Conservation (phyloP, 1,139 yeast genomes). For the Taphrina pruni region DNA sequence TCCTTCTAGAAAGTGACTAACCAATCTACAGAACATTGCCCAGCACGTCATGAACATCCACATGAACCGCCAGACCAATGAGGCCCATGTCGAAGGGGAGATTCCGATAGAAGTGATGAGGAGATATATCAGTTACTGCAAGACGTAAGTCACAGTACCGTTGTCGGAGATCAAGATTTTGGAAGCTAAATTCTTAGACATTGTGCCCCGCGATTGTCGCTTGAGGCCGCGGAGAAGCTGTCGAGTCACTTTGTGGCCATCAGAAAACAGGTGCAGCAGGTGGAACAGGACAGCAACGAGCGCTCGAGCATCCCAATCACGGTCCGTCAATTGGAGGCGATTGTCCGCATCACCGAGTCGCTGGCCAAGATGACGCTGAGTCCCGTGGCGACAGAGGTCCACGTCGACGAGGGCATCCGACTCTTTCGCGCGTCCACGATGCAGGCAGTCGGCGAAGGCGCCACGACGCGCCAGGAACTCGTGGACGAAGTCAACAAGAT, state of each 20-base stretch:
- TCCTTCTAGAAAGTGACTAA: background rate
- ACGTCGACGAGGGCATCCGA: slow-evolving; percentile 94
- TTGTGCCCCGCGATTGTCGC: slow-evolving; percentile 90
- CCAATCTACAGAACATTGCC: slow-evolving; percentile 71
- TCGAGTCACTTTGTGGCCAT: slow-evolving; percentile 95
- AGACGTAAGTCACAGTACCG: slow-evolving; percentile 52
- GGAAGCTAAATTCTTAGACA: slow-evolving; percentile 49
- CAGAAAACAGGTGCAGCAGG: slow-evolving; percentile 79
- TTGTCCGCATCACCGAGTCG: slow-evolving; percentile 92
- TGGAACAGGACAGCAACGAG: slow-evolving; percentile 81
- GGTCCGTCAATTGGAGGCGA: slow-evolving; percentile 95
- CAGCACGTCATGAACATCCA: slow-evolving; percentile 94
- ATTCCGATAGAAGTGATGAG: slow-evolving; percentile 90
- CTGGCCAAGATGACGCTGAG: slow-evolving; percentile 83
- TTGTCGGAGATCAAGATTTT: background rate
- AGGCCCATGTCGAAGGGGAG: slow-evolving; percentile 67
- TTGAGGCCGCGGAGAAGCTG: slow-evolving; percentile 87
- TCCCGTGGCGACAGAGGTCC: slow-evolving; percentile 84
- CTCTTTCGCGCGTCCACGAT: slow-evolving; percentile 95
- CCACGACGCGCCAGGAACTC: slow-evolving; percentile 60
- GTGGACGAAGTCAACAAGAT: slow-evolving; percentile 75
- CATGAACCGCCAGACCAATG: slow-evolving; percentile 68
- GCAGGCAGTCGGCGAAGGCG: slow-evolving; percentile 94
- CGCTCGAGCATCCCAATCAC: slow-evolving; percentile 97
- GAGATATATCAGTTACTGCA: slow-evolving; percentile 87